These are phyloP conservation scores for Purpureocillium takamizusanense DNA, from an alignment of 2,329 filamentous ascomycete genomes.

Conservation along the genomic window DNA sequence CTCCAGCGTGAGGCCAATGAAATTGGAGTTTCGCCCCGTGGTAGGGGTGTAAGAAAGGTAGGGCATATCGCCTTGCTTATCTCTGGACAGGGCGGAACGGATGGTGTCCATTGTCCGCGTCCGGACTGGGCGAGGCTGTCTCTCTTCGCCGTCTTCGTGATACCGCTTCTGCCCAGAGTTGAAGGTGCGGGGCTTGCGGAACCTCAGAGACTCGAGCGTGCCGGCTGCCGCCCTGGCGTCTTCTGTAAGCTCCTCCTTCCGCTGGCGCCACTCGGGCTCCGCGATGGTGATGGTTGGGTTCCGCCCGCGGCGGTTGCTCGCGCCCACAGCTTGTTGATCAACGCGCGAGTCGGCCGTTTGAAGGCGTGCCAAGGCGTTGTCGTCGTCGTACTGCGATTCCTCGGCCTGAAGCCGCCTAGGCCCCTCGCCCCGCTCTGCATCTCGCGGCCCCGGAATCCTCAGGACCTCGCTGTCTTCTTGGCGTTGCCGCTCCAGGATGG, in stretches of 20 bases:
- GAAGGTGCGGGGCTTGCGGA: slow-evolving; percentile 32
- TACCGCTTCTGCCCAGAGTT: slow-evolving; percentile 27
- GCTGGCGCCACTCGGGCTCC: slow-evolving; percentile 40
- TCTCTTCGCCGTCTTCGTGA: slow-evolving; percentile 25
- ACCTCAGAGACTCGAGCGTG: slow-evolving; percentile 29
- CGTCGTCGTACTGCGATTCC: slow-evolving; percentile 26
- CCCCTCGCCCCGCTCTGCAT: slow-evolving; percentile 73
- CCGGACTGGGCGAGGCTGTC: slow-evolving; percentile 15
- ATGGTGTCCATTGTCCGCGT: slow-evolving; percentile 51
- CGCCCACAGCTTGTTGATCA: slow-evolving; percentile 10
- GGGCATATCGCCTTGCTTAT: slow-evolving; percentile 56
- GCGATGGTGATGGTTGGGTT: slow-evolving; percentile 57
- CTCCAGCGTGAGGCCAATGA: slow-evolving; percentile 78
- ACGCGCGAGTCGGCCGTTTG: slow-evolving; percentile 16
- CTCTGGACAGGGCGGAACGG: slow-evolving; percentile 44
- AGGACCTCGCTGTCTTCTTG: slow-evolving; percentile 66
- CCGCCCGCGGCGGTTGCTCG: slow-evolving; percentile 22
- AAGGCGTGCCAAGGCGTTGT: slow-evolving; percentile 16
- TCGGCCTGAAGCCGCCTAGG: slow-evolving; percentile 45
- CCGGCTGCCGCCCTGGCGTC: slow-evolving; percentile 32
- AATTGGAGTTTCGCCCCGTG: slow-evolving; percentile 85
- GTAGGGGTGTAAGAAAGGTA: slow-evolving; percentile 95
- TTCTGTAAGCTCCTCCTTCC: slow-evolving; percentile 27
- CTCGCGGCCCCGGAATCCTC: slow-evolving; percentile 83
- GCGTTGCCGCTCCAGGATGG: slow-evolving; percentile 77